Evolutionary conservation across 805 yeast species (phyloP).

Genomic region (Yamadazyma kitorensis): DNA sequence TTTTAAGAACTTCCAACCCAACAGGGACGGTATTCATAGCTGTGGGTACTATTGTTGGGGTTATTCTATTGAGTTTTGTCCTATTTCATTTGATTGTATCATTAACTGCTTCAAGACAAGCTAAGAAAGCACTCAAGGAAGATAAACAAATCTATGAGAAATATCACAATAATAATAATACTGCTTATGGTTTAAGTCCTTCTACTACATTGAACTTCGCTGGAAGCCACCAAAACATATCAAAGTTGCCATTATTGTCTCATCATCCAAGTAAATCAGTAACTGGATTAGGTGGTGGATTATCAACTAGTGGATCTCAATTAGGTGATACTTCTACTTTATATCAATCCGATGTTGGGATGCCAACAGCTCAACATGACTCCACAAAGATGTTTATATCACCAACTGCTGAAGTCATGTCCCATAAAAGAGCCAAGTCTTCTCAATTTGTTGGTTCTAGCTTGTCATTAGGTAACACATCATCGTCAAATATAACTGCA

Average conservation of each 20-base stretch:
- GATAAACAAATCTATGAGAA: slow-evolving; percentile 31
- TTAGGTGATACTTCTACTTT: slow-evolving; percentile 34
- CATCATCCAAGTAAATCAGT: slow-evolving; percentile 21
- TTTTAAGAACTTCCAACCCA: slow-evolving; percentile 50
- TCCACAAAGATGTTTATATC: slow-evolving; percentile 62
- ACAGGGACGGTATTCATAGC: slow-evolving; percentile 83
- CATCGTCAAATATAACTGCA: slow-evolving; percentile 6
- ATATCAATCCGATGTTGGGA: slow-evolving; percentile 27
- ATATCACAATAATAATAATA: slow-evolving; percentile 12
- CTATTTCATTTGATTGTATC: slow-evolving; percentile 52
- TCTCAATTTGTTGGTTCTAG: slow-evolving; percentile 21
- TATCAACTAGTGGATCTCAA: slow-evolving; percentile 13
- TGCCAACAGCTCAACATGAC: slow-evolving; percentile 36
- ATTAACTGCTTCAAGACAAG: slow-evolving; percentile 47
- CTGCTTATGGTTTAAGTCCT: slow-evolving; percentile 21
- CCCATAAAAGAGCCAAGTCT: slow-evolving; percentile 35
- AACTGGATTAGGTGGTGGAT: slow-evolving; percentile 16
- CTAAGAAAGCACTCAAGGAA: slow-evolving; percentile 41
- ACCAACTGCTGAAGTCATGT: slow-evolving; percentile 75
- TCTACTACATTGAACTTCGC: slow-evolving; percentile 17
- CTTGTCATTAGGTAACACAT: slow-evolving; percentile 17
- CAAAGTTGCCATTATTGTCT: slow-evolving; percentile 34
- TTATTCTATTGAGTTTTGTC: slow-evolving; percentile 49
- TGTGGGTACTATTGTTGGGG: slow-evolving; percentile 68
- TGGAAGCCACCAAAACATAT: slow-evolving; percentile 17